These are phyloP conservation scores for Tulasnella sp. DNA, from an alignment of 768 basidiomycete species.

Conservation along the genomic window DNA sequence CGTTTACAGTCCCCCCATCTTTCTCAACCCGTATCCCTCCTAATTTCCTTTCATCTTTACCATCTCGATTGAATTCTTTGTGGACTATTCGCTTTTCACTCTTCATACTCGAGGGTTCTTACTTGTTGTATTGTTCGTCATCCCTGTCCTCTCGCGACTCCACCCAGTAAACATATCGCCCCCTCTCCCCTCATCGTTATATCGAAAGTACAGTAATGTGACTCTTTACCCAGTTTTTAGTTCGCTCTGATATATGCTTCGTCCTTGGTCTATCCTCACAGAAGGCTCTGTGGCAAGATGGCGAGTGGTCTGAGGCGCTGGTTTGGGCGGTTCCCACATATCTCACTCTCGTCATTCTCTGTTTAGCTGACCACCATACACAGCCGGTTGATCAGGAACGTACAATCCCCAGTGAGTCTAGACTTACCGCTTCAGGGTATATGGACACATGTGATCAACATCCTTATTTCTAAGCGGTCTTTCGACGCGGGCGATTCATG, in stretches of 20 bases:
- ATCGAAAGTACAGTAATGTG: slow-evolving; percentile 11
- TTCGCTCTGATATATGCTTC: slow-evolving; percentile 14
- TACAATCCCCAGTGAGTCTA: not conserved
- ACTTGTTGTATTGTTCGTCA: not conserved
- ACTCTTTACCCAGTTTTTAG: not conserved
- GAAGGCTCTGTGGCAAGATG: slow-evolving; percentile 7
- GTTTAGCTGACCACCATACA: not conserved
- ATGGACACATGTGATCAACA: not conserved
- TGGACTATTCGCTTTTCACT: not conserved
- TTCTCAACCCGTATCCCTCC: too few relatives aligned
- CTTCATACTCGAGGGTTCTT: not conserved
- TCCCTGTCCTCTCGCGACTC: not conserved
- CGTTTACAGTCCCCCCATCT: too few relatives aligned
- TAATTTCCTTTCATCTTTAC: not conserved
- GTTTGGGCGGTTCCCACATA: slow-evolving; percentile 22
- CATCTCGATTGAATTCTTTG: not conserved
- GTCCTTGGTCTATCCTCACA: not conserved
- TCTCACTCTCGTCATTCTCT: slow-evolving; percentile 17
- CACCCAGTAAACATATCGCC: not conserved
- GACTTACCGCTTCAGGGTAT: not conserved
- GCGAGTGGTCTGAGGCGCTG: slow-evolving; percentile 24
- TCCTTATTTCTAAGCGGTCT: not conserved
- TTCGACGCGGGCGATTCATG: not conserved
- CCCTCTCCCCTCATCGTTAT: not conserved
- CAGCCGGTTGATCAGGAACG: not conserved